Evolutionary conservation across 2,329 filamentous ascomycete species (phyloP).

Genomic region (Stemphylium vesicarium): DNA sequence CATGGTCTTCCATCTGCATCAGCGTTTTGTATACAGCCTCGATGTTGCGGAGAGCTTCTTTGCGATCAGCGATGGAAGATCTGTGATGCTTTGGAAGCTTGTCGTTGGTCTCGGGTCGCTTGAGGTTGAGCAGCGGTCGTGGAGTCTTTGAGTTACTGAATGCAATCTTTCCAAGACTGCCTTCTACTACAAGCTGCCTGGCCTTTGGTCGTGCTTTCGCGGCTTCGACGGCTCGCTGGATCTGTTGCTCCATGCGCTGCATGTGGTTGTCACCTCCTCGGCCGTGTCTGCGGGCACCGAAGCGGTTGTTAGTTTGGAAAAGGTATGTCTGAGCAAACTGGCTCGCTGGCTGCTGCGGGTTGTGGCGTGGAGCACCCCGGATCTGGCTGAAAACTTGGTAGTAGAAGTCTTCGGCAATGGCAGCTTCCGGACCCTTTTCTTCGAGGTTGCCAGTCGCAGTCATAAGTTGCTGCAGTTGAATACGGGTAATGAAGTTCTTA

Average conservation of each 20-base stretch:
- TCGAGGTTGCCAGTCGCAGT: conserved; percentile 87
- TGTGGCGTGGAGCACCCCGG: conserved; percentile 84
- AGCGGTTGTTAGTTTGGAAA: conserved; percentile 88
- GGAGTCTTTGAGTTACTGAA: conserved; percentile 99
- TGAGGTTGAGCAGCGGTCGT: conserved; percentile 93
- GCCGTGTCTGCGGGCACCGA: conserved; percentile 77
- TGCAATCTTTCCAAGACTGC: conserved; percentile 95
- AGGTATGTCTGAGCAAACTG: conserved; percentile 98
- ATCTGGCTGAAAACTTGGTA: conserved; percentile 98
- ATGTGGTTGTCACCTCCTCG: conserved; percentile 94
- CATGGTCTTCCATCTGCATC: conserved; percentile 94
- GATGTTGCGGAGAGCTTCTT: conserved; percentile 82
- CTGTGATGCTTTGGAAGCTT: conserved; percentile 51
- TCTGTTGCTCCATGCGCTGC: conserved; percentile 99
- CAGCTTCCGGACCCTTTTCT: conserved; percentile 79
- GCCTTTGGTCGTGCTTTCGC: conserved; percentile 98
- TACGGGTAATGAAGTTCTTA: conserved; percentile 98
- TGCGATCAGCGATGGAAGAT: conserved; percentile 72
- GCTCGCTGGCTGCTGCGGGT: conserved; percentile 89
- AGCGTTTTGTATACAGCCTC: conserved; percentile 86
- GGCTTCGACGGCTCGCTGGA: conserved; percentile 94
- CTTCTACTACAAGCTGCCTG: conserved; percentile 94
- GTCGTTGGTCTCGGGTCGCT: conserved; percentile 75
- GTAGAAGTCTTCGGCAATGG: conserved; percentile 93
- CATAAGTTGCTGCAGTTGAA: conserved; percentile 95